Evolutionary conservation across 2,329 filamentous ascomycete genomes (phyloP), one percentile per base, ranked within the genome.

Genomic region (Calonectria honghensis): DNA sequence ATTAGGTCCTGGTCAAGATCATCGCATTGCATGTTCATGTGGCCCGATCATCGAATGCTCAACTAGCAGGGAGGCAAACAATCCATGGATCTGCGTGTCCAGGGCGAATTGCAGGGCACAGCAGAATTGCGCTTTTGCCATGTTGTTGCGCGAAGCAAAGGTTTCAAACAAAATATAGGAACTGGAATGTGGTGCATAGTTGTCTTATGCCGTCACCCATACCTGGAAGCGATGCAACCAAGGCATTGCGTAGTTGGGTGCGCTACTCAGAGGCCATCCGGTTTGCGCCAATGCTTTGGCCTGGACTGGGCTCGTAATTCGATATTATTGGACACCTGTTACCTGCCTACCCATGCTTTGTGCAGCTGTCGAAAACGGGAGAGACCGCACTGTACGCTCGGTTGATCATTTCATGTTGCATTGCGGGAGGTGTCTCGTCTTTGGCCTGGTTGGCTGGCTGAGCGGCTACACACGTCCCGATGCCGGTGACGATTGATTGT

Each of bases 11-110:
- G 66, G 65, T 39, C 45, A 6, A 51, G 57, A 39, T 48, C 10
- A 18, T 59, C 70, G 64, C 59, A 35, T 70, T 73, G 35, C 52
- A 32, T 54, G 69, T 50, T 67, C 18, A 51, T 35, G 70, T 79
- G 76, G 75, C 61, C 74, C 68, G 59, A 71, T 76, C 16, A 68
- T 75, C 54, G 54, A 69, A 63, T 35, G 75, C 66, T 66, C 78
- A 70, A 52, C 73, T 57, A 41, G 45, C 74, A 74, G 71, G 78
- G 75, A 54, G 27, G 7, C 9, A 20, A 37, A 14, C n/a, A 20
- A 45, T 14, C 51, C 39, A 27, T 35, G 32, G 10, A 31, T 52
- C 41, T n/a, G 45, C 45, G 18, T 24, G 48, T 31, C 20, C 52
- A 67, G 32, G 54, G 59, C 50, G 20, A 14, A 50, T 67, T 27